A percentile compares a stretch with the other conserved stretches of the same genome.
Conservation (phyloP, 768 basidiomycete genomes). For the Macrolepiota dolichaula region DNA sequence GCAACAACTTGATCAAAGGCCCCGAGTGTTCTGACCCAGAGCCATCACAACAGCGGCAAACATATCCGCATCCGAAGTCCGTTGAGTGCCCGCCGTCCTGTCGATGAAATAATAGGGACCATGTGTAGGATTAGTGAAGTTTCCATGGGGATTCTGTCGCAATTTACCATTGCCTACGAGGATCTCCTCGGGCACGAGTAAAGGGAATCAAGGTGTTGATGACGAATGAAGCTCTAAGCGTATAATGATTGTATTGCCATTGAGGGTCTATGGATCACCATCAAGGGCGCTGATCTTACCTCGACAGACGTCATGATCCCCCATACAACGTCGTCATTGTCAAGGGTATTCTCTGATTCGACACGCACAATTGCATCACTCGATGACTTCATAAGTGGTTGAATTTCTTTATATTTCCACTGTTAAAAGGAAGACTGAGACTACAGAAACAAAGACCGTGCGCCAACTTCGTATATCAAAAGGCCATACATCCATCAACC, state of each 20-base stretch:
- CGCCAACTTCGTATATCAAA: conserved; percentile 4
- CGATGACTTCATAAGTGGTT: conserved; percentile 8
- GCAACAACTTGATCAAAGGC: too few species aligned
- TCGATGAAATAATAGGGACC: neutral
- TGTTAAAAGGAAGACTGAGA: neutral
- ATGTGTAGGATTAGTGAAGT: neutral
- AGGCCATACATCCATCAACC: conserved; percentile 2
- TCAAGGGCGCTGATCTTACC: neutral
- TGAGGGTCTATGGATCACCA: neutral
- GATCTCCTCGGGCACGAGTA: too few species aligned
- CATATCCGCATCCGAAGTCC: neutral
- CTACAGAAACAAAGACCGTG: conserved; percentile 3
- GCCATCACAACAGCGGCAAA: neutral
- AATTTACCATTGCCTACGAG: too few species aligned
- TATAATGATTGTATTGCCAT: neutral
- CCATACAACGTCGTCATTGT: neutral
- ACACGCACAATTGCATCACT: neutral
- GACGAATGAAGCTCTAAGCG: neutral
- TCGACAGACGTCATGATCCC: conserved; percentile 6
- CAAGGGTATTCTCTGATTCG: neutral
- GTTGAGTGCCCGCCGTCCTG: neutral
- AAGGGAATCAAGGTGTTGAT: too few species aligned
- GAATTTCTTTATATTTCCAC: conserved; percentile 4
- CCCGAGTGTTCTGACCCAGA: neutral
- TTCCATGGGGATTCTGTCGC: too few species aligned